These are phyloP conservation scores for Penicillium janthinellum DNA, from an alignment of 2,329 filamentous ascomycete genomes.

Conservation along the genomic window DNA sequence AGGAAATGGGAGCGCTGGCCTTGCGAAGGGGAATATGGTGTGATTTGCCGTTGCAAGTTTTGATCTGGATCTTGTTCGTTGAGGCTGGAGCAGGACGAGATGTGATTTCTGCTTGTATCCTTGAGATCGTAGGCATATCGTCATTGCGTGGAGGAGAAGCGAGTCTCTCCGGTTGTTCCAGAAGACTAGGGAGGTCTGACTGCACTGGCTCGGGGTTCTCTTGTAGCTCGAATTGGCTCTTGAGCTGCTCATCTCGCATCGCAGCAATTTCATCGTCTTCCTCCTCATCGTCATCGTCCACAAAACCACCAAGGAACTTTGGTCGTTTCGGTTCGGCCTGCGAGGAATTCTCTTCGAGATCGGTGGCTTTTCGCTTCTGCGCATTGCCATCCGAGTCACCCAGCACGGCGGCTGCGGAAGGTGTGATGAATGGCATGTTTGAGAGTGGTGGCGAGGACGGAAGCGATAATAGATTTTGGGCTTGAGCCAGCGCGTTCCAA, in stretches of 20 bases:
- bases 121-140: slow-evolving; percentile 3
- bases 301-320: slow-evolving; percentile 45
- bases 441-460: slow-evolving; percentile 38
- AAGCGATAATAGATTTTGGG: slow-evolving; percentile 21
- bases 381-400: slow-evolving; percentile 37
- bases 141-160: slow-evolving; percentile 2
- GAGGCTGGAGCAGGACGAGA: slow-evolving; percentile 17
- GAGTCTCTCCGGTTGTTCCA: slow-evolving; percentile 9
- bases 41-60: slow-evolving; percentile 52
- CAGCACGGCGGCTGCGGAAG: slow-evolving; percentile 40
- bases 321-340: slow-evolving; percentile 41
- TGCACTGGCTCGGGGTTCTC: slow-evolving; percentile 24
- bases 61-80: slow-evolving; percentile 37
- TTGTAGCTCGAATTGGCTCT: slow-evolving; percentile 35
- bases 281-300: slow-evolving; percentile 46
- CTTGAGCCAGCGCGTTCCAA: slow-evolving; percentile 14
- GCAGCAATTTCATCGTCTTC: slow-evolving; percentile 33
- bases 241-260: slow-evolving; percentile 33
- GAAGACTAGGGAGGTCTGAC: slow-evolving; percentile 19
- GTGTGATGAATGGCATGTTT: slow-evolving; percentile 48
- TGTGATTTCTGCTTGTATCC: slow-evolving; percentile 9
- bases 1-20: slow-evolving; percentile 43
- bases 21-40: slow-evolving; percentile 48
- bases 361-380: slow-evolving; percentile 46
- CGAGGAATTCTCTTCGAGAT: slow-evolving; percentile 29